A percentile compares a stretch with the other conserved stretches of the same genome.
phyloP scores from a whole-genome alignment of 768 basidiomycete genomes.

The Pulveroboletus frians region DNA sequence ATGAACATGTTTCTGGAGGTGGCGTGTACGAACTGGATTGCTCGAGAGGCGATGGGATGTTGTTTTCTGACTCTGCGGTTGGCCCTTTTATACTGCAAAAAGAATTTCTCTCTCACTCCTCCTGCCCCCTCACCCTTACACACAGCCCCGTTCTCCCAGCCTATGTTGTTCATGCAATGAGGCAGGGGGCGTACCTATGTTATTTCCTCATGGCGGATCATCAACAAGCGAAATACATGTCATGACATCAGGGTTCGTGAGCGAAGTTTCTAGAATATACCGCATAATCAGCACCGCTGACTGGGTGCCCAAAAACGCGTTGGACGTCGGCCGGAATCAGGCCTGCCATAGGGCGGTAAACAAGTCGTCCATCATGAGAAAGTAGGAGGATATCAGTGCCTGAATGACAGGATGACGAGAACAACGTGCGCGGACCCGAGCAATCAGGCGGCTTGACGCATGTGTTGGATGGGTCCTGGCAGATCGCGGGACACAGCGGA shows the following conservation, averaged over 20 bases:
- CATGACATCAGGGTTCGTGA: not conserved
- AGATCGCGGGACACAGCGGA: too few relatives aligned
- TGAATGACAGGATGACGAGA: not conserved
- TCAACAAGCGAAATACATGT: not conserved
- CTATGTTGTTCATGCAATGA: not conserved
- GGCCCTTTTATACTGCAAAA: conserved; percentile 10
- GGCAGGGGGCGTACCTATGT: not conserved
- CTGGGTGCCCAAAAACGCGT: too few relatives aligned
- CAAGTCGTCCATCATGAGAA: not conserved
- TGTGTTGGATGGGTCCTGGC: too few relatives aligned
- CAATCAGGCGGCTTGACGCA: too few relatives aligned
- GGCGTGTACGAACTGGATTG: not conserved
- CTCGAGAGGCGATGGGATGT: not conserved
- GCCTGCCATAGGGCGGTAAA: too few relatives aligned
- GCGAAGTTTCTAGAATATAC: not conserved
- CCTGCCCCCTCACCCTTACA: not conserved
- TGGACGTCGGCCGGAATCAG: too few relatives aligned
- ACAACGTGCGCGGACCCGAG: too few relatives aligned
- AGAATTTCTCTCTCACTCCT: too few relatives aligned
- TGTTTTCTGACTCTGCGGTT: not conserved
- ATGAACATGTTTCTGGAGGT: conserved; percentile 2
- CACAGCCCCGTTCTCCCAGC: not conserved
- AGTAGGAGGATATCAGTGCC: not conserved
- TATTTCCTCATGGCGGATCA: not conserved
- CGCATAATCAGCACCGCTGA: not conserved